Evolutionary conservation across 2,329 filamentous ascomycete genomes (phyloP).

Genomic region (Apiospora phragmitis): DNA sequence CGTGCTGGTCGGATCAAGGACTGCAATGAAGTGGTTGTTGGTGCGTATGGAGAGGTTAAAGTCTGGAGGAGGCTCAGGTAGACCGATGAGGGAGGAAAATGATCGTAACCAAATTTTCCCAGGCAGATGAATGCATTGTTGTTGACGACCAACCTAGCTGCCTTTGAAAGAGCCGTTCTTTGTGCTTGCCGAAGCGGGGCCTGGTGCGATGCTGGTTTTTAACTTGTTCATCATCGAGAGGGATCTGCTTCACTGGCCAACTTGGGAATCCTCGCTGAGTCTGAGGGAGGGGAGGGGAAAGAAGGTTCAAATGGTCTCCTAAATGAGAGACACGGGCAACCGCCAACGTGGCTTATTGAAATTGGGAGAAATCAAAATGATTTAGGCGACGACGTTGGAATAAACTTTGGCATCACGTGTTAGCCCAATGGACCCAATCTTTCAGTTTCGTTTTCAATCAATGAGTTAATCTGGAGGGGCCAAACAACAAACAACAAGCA

Average conservation of each 20-base stretch:
- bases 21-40: neutral
- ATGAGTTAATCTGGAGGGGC: neutral
- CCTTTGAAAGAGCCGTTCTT: constrained; percentile 6
- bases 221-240: constrained; percentile 8
- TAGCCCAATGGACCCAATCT: neutral
- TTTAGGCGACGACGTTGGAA: neutral
- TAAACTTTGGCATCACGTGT: constrained; percentile 2
- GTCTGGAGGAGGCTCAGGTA: neutral
- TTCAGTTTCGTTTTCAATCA: neutral
- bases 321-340: neutral
- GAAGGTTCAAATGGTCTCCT: constrained; percentile 2
- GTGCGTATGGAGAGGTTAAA: neutral
- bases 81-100: neutral
- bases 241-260: neutral
- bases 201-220: constrained; percentile 4
- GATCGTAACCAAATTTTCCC: neutral
- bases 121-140: constrained; percentile 4
- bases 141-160: constrained; percentile 4
- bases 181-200: constrained; percentile 4
- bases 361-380: neutral
- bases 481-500: neutral
- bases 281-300: neutral
- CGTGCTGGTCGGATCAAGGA: neutral
- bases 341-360: constrained; percentile 5
- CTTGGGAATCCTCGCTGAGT: neutral